A percentile compares a stretch with the other conserved stretches of the same genome.
phyloP scores from a whole-genome alignment of 306 rosid genomes.

The Carpinus fangiana region DNA sequence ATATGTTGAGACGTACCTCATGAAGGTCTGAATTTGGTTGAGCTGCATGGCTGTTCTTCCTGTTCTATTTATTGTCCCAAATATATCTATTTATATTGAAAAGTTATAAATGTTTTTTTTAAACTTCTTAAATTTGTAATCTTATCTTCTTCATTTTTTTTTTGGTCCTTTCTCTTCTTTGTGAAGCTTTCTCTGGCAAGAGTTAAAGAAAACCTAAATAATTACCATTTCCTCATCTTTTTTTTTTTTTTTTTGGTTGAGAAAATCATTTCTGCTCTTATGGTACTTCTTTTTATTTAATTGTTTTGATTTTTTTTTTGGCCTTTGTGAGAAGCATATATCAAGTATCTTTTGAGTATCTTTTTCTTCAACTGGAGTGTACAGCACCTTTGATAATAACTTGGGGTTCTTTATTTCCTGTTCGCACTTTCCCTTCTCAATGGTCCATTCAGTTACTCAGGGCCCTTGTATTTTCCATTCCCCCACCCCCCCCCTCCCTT shows the following conservation, averaged over 20 bases:
- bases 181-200: neutral
- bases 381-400: neutral
- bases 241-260: neutral
- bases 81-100: neutral
- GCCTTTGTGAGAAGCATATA: neutral
- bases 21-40: constrained; percentile 62
- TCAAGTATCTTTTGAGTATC: neutral
- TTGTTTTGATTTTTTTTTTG: neutral
- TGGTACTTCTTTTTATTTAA: neutral
- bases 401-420: neutral
- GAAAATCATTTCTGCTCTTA: neutral
- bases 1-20: constrained; percentile 92
- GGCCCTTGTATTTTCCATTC: constrained; percentile 7
- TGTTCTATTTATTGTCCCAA: neutral
- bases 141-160: no score
- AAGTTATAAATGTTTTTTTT: neutral
- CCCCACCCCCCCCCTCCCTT: neutral
- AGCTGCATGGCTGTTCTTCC: constrained; percentile 15
- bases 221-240: neutral
- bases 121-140: no score
- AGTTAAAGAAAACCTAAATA: neutral
- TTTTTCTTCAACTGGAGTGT: neutral
- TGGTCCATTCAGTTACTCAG: neutral
- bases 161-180: neutral
- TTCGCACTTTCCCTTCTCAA: neutral